A percentile compares a stretch with the other conserved stretches of the same genome.
Conservation (phyloP, 2,329 filamentous ascomycete genomes). For the Pseudogymnoascus sp. region DNA sequence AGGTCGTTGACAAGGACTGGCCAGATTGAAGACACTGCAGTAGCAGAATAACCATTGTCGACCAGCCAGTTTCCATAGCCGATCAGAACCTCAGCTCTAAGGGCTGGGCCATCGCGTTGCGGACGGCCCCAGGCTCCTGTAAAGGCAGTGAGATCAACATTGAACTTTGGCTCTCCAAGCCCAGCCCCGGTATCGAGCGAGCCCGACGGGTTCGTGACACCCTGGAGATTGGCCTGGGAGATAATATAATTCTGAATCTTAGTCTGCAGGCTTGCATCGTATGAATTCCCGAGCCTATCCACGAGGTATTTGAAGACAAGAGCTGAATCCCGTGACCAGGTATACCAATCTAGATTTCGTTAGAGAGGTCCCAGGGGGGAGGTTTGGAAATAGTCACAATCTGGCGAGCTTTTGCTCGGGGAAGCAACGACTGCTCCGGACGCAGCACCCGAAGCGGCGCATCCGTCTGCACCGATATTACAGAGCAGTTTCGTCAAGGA, state of each 20-base stretch:
- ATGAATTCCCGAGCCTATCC: conserved; percentile 55
- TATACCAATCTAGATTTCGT: conserved; percentile 58
- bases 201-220: conserved; percentile 48
- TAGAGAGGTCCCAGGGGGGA: conserved; percentile 16
- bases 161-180: conserved; percentile 68
- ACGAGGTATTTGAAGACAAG: conserved; percentile 62
- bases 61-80: conserved; percentile 67
- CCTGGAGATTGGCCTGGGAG: conserved; percentile 53
- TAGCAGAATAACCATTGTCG: conserved; percentile 46
- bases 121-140: conserved; percentile 67
- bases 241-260: conserved; percentile 61
- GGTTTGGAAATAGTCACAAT: conserved; percentile 41
- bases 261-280: conserved; percentile 38
- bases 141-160: conserved; percentile 56
- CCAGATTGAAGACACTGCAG: conserved; percentile 52
- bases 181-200: conserved; percentile 38
- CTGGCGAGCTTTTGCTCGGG: conserved; percentile 45
- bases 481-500: conserved; percentile 47
- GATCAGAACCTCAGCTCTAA: conserved; percentile 67
- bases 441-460: conserved; percentile 39
- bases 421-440: conserved; percentile 51
- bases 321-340: conserved; percentile 70
- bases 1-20: conserved; percentile 71
- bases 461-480: conserved; percentile 52
- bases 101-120: conserved; percentile 70